Evolutionary conservation across 2,329 filamentous ascomycete species (phyloP).

Genomic region (Venturia aucupariae): DNA sequence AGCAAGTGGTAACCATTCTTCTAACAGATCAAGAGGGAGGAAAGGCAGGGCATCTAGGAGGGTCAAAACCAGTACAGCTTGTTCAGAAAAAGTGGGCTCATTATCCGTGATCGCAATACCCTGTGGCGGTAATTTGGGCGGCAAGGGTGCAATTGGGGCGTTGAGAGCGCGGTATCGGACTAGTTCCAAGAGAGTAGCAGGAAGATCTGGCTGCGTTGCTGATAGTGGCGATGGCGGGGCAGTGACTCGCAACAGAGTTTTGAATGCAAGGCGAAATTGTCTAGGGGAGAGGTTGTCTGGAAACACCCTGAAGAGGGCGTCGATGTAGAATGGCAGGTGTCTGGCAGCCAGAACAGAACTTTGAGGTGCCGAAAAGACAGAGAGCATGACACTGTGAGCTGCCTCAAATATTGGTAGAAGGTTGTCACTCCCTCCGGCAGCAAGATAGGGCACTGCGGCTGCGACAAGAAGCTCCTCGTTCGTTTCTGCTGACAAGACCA

Average conservation of each 20-base stretch:
- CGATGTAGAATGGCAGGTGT: conserved; percentile 74
- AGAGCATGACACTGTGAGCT: conserved; percentile 72
- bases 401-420: conserved; percentile 74
- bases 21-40: conserved; percentile 58
- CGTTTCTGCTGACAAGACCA: conserved; percentile 54
- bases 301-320: conserved; percentile 70
- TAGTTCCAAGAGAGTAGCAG: conserved; percentile 72
- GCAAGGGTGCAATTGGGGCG: conserved; percentile 39
- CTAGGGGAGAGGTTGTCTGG: conserved; percentile 67
- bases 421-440: conserved; percentile 45
- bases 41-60: conserved; percentile 72
- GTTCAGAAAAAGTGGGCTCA: conserved; percentile 54
- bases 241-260: conserved; percentile 71
- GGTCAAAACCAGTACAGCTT: conserved; percentile 66
- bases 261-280: conserved; percentile 84
- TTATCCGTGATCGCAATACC: conserved; percentile 26
- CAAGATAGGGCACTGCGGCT: conserved; percentile 66
- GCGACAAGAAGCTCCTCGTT: conserved; percentile 67
- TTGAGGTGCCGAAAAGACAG: conserved; percentile 70
- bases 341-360: conserved; percentile 61
- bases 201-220: conserved; percentile 64
- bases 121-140: conserved; percentile 17
- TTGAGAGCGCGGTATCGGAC: conserved; percentile 55
- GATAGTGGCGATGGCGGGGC: conserved; percentile 70
- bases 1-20: conserved; percentile 70